These are phyloP conservation scores for Entophlyctis luteolus DNA, from an alignment of 192 early-diverging fungal species.

Conservation along the genomic window DNA sequence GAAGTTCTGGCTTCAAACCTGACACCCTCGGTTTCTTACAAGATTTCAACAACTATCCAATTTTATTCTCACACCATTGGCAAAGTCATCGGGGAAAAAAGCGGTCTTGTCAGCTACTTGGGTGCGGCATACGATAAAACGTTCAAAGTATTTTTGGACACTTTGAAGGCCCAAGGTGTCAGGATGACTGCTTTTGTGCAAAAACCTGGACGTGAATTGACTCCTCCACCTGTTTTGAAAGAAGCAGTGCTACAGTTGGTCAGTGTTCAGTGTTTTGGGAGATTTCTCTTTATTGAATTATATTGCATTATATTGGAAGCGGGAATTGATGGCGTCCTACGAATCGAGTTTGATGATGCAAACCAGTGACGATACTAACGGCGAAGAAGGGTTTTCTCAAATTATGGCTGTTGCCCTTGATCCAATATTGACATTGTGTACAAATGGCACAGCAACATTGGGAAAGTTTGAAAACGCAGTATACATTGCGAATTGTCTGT, in stretches of 20 bases:
- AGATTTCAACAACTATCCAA: slow-evolving; percentile 67
- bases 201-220: slow-evolving; percentile 54
- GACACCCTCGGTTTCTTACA: slow-evolving; percentile 62
- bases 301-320: too few relatives aligned
- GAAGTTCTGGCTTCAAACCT: slow-evolving; percentile 68
- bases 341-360: slow-evolving; percentile 57
- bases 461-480: slow-evolving; percentile 58
- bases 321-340: slow-evolving; percentile 78
- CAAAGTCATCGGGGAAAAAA: slow-evolving; percentile 52
- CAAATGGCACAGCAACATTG: slow-evolving; percentile 51
- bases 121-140: slow-evolving; percentile 54
- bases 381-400: slow-evolving; percentile 61
- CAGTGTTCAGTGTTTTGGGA: slow-evolving; percentile 1
- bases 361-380: background rate
- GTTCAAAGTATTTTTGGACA: slow-evolving; percentile 56
- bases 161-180: slow-evolving; percentile 47
- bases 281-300: too few relatives aligned
- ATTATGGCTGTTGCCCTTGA: slow-evolving; percentile 68
- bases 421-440: slow-evolving; percentile 69
- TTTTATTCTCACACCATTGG: slow-evolving; percentile 71
- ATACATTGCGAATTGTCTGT: slow-evolving; percentile 73
- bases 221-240: slow-evolving; percentile 60
- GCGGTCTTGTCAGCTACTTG: slow-evolving; percentile 50
- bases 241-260: slow-evolving; percentile 68
- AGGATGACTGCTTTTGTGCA: slow-evolving; percentile 39